These are phyloP conservation scores for Drechslerella dactyloides DNA, from an alignment of 2,329 filamentous ascomycete species.

Conservation along the genomic window DNA sequence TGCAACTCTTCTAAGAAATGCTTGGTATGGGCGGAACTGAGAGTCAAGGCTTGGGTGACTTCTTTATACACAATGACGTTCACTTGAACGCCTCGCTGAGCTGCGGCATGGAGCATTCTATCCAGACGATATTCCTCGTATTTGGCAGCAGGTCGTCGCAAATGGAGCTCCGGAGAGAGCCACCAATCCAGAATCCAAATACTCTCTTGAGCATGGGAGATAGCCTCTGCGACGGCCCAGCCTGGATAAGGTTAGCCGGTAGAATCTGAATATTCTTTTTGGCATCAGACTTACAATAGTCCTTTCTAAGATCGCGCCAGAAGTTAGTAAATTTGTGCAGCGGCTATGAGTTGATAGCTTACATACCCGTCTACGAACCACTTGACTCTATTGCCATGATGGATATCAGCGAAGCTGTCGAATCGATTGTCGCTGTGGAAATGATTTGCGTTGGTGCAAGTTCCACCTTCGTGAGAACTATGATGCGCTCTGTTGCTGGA, in stretches of 20 bases:
- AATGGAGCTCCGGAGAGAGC: constrained; percentile 85
- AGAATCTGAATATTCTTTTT: neutral
- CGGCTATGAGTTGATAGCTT: constrained; percentile 63
- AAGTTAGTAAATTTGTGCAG: neutral
- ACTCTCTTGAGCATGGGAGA: constrained; percentile 76
- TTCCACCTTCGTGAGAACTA: constrained; percentile 59
- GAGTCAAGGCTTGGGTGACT: constrained; percentile 70
- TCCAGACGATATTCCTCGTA: constrained; percentile 86
- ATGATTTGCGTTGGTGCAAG: constrained; percentile 37
- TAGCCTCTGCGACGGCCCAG: constrained; percentile 79
- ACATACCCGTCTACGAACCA: constrained; percentile 85
- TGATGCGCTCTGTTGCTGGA: constrained; percentile 55
- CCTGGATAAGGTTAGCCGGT: constrained; percentile 57
- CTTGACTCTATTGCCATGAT: constrained; percentile 75
- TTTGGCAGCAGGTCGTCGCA: constrained; percentile 76
- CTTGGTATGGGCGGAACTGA: constrained; percentile 70
- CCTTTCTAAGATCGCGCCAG: constrained; percentile 28
- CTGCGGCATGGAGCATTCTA: constrained; percentile 79
- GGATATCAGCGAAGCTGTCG: constrained; percentile 74
- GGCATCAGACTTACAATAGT: constrained; percentile 33
- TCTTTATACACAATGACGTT: constrained; percentile 94
- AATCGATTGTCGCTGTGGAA: constrained; percentile 61
- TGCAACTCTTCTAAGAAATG: constrained; percentile 77
- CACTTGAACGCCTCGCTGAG: constrained; percentile 81
- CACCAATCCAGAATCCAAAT: constrained; percentile 92